Conservation (phyloP, 139 green algal species). For the Monoraphidium neglectum region DNA sequence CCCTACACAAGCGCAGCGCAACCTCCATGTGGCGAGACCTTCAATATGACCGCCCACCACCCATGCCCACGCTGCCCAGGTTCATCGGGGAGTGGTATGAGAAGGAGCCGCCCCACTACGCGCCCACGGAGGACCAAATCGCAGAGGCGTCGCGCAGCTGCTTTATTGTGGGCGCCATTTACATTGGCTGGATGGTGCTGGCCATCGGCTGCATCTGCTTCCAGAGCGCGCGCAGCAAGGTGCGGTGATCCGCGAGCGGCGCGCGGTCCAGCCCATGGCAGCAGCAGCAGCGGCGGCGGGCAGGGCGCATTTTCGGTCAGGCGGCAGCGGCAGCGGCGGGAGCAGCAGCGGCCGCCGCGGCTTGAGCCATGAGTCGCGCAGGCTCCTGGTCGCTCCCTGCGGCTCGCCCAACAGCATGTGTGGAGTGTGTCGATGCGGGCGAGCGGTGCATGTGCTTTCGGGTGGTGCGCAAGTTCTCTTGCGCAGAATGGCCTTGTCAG, state of each 20-base stretch:
- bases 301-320: too few species aligned
- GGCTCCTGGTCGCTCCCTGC: too few species aligned
- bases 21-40: neutral
- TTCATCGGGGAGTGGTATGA: constrained; percentile 69
- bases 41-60: neutral
- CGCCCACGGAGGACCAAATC: constrained; percentile 43
- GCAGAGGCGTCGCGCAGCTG: constrained; percentile 39
- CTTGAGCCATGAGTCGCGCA: too few species aligned
- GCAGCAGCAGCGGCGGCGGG: neutral
- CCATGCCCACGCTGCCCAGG: constrained; percentile 17
- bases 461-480: too few species aligned
- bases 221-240: neutral
- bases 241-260: too few species aligned
- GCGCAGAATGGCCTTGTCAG: too few species aligned
- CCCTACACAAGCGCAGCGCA: neutral
- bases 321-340: too few species aligned
- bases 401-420: too few species aligned
- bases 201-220: constrained; percentile 33
- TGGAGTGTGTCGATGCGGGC: too few species aligned
- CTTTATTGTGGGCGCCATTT: constrained; percentile 51
- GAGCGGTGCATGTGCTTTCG: too few species aligned
- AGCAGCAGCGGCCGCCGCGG: neutral
- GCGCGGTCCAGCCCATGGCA: neutral
- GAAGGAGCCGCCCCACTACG: constrained; percentile 8
- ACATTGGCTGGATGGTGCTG: constrained; percentile 44